These are phyloP conservation scores for Malus asiatica DNA, from an alignment of 306 rosid species.

Conservation along the genomic window DNA sequence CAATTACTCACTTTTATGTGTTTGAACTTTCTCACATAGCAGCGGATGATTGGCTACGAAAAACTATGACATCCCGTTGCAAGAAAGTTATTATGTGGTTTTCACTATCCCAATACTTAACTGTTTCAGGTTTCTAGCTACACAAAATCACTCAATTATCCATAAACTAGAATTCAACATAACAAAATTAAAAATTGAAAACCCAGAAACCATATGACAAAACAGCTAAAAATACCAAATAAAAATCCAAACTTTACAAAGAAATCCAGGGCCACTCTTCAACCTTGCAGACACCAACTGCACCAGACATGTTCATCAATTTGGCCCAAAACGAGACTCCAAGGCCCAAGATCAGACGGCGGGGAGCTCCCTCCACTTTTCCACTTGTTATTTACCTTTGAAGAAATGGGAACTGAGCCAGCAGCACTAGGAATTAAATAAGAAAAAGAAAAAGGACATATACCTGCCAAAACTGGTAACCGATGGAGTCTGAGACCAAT, in stretches of 20 bases:
- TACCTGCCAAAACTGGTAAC: conserved; percentile 12
- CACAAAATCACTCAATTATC: not conserved
- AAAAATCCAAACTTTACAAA: not conserved
- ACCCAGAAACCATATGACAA: not conserved
- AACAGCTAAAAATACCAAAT: not conserved
- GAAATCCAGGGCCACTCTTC: conserved; percentile 16
- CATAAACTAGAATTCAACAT: not conserved
- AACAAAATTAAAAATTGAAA: not conserved
- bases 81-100: too few relatives aligned
- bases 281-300: conserved; percentile 41
- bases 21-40: not conserved
- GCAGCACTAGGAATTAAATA: not conserved
- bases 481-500: conserved; percentile 27
- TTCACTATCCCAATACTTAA: not conserved
- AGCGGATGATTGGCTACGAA: not conserved
- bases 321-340: conserved; percentile 47
- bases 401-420: conserved; percentile 1
- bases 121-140: not conserved
- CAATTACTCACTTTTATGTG: not conserved
- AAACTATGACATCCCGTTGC: not conserved
- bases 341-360: conserved; percentile 52
- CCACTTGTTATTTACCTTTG: conserved; percentile 18
- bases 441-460: not conserved
- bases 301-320: conserved; percentile 33
- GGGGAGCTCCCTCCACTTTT: conserved; percentile 27